These are phyloP conservation scores for Citrus glauca DNA, from an alignment of 345 rosid genomes.

Conservation along the genomic window DNA sequence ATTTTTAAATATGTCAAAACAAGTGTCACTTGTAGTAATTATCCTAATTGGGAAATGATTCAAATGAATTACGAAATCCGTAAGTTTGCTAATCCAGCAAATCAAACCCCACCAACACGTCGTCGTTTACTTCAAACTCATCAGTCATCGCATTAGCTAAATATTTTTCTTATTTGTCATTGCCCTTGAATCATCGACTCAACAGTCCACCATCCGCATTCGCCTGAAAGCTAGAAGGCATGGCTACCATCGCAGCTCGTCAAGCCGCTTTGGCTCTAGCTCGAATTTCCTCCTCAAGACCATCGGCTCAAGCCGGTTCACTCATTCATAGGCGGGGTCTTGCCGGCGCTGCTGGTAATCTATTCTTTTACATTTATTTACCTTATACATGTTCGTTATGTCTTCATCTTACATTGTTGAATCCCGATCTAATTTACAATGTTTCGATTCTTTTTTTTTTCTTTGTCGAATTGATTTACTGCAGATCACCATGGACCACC, in stretches of 20 bases:
- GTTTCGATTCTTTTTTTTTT: not conserved
- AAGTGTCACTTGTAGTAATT: too few relatives aligned
- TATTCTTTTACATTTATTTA: not conserved
- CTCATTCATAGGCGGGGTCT: slow-evolving; percentile 70
- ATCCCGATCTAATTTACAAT: slow-evolving; percentile 12
- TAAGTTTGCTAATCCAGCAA: not conserved
- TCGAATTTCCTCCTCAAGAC: slow-evolving; percentile 28
- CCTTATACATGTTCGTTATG: slow-evolving; percentile 3
- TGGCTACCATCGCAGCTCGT: slow-evolving; percentile 59
- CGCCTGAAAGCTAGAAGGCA: slow-evolving; percentile 11
- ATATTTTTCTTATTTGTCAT: not conserved
- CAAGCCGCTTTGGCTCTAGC: slow-evolving; percentile 24
- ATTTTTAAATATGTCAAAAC: too few relatives aligned
- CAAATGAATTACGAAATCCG: too few relatives aligned
- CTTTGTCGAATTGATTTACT: not conserved
- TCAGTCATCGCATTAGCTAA: too few relatives aligned
- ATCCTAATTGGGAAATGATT: too few relatives aligned
- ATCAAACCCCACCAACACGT: not conserved
- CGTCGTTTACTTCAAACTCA: not conserved
- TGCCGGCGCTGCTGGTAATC: slow-evolving; percentile 78
- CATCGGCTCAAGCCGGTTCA: slow-evolving; percentile 30
- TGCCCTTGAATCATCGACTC: not conserved
- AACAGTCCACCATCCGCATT: not conserved
- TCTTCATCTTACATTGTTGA: not conserved
- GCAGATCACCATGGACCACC: slow-evolving; percentile 88